phyloP scores from a whole-genome alignment of 140 eudicot species.

The Stevia rebaudiana region DNA sequence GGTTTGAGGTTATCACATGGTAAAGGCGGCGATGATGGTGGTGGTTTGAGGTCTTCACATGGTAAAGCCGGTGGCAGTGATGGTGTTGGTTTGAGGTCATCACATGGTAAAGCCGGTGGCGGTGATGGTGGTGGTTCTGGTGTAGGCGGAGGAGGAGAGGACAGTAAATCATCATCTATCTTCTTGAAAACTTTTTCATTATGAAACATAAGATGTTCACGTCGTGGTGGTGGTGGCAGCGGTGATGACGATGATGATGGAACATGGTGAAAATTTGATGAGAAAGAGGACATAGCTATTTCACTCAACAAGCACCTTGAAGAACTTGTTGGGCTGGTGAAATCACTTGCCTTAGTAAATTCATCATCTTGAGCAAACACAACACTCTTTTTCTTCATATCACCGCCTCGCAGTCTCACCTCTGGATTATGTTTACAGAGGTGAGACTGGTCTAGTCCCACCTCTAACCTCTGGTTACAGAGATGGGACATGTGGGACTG shows the following conservation, averaged over 20 bases:
- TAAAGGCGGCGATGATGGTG: not conserved
- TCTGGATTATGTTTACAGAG: not conserved
- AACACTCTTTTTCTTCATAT: constrained; percentile 22
- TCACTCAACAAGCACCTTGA: constrained; percentile 74
- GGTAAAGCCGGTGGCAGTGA: not conserved
- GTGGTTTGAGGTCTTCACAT: not conserved
- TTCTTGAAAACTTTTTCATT: not conserved
- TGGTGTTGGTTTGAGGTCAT: too few species aligned
- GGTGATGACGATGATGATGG: not conserved
- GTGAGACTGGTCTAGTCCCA: not conserved
- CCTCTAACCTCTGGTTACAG: not conserved
- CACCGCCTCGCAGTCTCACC: constrained; percentile 14
- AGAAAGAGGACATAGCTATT: constrained; percentile 16
- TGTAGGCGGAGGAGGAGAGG: constrained; percentile 11
- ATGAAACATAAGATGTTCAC: constrained; percentile 27
- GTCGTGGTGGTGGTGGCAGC: constrained; percentile 26
- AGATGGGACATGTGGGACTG: constrained; percentile 18
- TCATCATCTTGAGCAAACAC: constrained; percentile 23
- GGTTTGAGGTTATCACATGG: not conserved
- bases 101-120: too few species aligned
- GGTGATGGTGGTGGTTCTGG: not conserved
- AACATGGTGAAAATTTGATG: constrained; percentile 46
- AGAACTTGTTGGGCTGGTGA: constrained; percentile 67
- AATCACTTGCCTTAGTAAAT: constrained; percentile 27
- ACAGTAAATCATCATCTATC: constrained; percentile 1